Evolutionary conservation across 352 stramenopile genomes (phyloP).

Genomic region (Pythium coloratum): DNA sequence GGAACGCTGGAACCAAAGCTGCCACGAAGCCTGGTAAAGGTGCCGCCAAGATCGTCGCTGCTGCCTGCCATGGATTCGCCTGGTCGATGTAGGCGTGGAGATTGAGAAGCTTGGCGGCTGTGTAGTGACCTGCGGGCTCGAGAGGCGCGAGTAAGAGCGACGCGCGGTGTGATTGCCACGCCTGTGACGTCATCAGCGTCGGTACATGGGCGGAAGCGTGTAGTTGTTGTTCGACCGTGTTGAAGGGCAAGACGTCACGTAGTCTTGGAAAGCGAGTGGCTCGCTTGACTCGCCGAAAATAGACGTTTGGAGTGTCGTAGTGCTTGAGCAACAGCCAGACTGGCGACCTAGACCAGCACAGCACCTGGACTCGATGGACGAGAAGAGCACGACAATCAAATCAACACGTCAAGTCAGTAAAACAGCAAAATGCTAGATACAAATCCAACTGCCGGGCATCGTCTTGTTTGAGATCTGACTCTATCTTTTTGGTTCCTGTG

Average conservation of each 20-base stretch:
- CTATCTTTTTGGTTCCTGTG: background rate
- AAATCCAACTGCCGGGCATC: no score
- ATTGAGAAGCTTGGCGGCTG: background rate
- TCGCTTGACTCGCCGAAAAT: background rate
- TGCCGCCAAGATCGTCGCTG: background rate
- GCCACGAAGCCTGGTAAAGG: background rate
- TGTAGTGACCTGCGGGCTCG: background rate
- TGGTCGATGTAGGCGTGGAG: background rate
- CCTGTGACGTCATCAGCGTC: background rate
- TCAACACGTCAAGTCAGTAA: no score
- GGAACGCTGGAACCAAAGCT: background rate
- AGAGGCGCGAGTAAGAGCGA: background rate
- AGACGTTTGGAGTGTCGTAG: background rate
- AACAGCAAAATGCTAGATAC: no score
- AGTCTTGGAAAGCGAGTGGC: no score
- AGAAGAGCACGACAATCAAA: no score
- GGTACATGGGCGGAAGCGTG: background rate
- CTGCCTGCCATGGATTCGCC: background rate
- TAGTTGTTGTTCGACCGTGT: no score
- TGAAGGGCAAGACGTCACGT: no score
- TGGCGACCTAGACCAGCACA: no score
- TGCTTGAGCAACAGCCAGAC: no score
- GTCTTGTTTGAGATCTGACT: no score
- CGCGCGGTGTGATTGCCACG: background rate
- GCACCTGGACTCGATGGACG: no score